A percentile compares a stretch with the other conserved stretches of the same genome.
Evolutionary conservation across 2,329 filamentous ascomycete species (phyloP).

Genomic region (Monilinia polystroma): DNA sequence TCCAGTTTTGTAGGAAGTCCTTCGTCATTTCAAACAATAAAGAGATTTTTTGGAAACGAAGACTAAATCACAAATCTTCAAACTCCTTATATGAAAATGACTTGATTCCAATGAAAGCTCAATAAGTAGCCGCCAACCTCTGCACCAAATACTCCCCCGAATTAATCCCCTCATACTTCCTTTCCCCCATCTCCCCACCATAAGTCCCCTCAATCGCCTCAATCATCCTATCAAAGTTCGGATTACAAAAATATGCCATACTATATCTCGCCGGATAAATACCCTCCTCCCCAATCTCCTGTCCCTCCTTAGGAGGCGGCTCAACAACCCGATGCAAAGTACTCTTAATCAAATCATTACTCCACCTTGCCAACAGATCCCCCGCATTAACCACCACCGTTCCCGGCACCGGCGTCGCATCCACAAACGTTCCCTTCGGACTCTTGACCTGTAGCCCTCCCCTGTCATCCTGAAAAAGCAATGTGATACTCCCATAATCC

Average conservation of each 20-base stretch:
- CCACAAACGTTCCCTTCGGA: constrained; percentile 74
- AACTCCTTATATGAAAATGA: too few species aligned
- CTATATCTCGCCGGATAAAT: constrained; percentile 76
- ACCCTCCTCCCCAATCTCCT: constrained; percentile 41
- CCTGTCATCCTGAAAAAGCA: constrained; percentile 54
- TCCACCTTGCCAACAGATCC: constrained; percentile 82
- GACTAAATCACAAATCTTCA: too few species aligned
- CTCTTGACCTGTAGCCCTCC: constrained; percentile 58
- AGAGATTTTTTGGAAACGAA: too few species aligned
- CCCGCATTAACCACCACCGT: constrained; percentile 89
- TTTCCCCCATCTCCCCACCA: constrained; percentile 56
- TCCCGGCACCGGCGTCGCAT: constrained; percentile 77
- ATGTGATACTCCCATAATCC: constrained; percentile 53
- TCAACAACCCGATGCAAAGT: constrained; percentile 90
- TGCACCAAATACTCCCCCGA: constrained; percentile 79
- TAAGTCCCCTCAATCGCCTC: constrained; percentile 66
- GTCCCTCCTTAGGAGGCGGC: constrained; percentile 55
- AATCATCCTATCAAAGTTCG: constrained; percentile 61
- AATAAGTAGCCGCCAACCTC: constrained; percentile 74
- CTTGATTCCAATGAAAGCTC: neutral
- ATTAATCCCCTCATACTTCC: constrained; percentile 77
- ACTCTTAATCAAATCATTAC: constrained; percentile 86
- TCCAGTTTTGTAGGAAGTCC: too few species aligned
- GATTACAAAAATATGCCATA: constrained; percentile 80
- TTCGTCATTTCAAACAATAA: too few species aligned